phyloP scores from a whole-genome alignment of 805 yeast species.

The Kodamaea nitidulidarum region DNA sequence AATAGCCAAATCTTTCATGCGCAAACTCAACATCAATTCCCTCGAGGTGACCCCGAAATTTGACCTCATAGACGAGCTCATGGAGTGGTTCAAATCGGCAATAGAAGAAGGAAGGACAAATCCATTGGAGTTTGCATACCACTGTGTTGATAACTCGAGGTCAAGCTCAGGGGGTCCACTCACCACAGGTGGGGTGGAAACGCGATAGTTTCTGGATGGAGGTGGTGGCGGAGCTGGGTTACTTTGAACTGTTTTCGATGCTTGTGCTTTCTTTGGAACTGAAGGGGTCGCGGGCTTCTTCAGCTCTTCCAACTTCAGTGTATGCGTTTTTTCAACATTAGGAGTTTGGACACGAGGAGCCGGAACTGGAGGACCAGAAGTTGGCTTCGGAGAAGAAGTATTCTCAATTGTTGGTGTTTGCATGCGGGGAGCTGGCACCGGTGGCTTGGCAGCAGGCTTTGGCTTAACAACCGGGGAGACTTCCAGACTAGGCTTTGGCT shows the following conservation, averaged over 20 bases:
- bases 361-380: constrained; percentile 1
- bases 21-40: constrained; percentile 29
- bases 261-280: neutral
- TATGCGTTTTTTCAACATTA: neutral
- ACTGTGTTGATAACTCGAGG: constrained; percentile 40
- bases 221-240: constrained; percentile 31
- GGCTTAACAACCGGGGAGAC: too few species aligned
- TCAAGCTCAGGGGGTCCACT: constrained; percentile 34
- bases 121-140: constrained; percentile 39
- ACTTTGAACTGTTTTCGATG: too few species aligned
- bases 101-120: constrained; percentile 36
- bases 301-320: too few species aligned
- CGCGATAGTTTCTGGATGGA: constrained; percentile 21
- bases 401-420: neutral
- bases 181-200: constrained; percentile 18
- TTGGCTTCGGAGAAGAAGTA: neutral
- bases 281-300: neutral
- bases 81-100: constrained; percentile 29
- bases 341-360: neutral
- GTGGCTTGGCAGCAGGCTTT: constrained; percentile 1
- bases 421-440: neutral
- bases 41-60: constrained; percentile 13
- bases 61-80: constrained; percentile 3
- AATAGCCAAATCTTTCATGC: constrained; percentile 42
- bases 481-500: too few species aligned